Evolutionary conservation across 805 yeast genomes (phyloP).

Genomic region (Isabelozyma pseudorhagii): DNA sequence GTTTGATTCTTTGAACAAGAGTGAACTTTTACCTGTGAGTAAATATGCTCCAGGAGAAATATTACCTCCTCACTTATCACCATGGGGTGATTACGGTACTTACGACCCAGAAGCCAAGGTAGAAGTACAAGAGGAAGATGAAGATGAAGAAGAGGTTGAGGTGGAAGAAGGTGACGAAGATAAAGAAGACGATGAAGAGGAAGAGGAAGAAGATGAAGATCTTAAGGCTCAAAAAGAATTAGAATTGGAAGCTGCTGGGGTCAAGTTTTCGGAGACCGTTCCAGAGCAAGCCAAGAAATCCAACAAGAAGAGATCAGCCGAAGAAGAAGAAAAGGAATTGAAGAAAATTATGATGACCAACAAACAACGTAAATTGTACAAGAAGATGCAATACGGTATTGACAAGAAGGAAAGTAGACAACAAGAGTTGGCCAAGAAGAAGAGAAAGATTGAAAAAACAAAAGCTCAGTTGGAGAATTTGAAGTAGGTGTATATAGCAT

Average conservation of each 20-base stretch:
- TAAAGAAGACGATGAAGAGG: conserved; percentile 47
- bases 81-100: conserved; percentile 96
- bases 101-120: conserved; percentile 74
- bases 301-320: conserved; percentile 48
- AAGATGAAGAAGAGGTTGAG: conserved; percentile 48
- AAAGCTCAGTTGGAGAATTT: conserved; percentile 37
- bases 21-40: conserved; percentile 69
- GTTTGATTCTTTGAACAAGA: conserved; percentile 84
- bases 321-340: conserved; percentile 82
- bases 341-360: conserved; percentile 97
- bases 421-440: conserved; percentile 65
- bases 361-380: conserved; percentile 90
- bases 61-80: conserved; percentile 94
- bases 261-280: conserved; percentile 61
- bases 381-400: conserved; percentile 91
- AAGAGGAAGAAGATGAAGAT: conserved; percentile 52
- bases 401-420: conserved; percentile 77
- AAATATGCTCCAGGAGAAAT: conserved; percentile 91
- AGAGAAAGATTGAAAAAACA: conserved; percentile 64
- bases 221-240: conserved; percentile 83
- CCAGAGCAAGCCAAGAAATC: conserved; percentile 20
- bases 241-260: conserved; percentile 78
- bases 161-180: conserved; percentile 37
- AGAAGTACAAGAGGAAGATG: conserved; percentile 44
- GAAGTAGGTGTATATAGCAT: conserved; percentile 3